Percentiles rank a stretch among this genome's conserved stretches.
These are phyloP conservation scores for Colletotrichum sublineola DNA, from an alignment of 2,329 filamentous ascomycete genomes.

Conservation along the genomic window DNA sequence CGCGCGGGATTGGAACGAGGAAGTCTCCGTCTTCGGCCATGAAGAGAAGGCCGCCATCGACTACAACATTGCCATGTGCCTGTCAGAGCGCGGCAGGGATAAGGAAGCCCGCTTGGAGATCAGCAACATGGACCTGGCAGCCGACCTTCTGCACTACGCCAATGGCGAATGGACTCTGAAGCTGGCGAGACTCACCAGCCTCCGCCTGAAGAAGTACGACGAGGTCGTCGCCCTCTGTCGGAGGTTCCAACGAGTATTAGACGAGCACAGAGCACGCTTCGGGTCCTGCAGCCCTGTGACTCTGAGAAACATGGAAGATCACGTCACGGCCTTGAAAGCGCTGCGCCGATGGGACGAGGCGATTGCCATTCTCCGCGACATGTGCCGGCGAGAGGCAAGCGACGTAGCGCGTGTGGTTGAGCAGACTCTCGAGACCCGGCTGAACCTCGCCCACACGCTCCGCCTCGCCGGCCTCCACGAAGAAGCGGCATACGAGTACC, in stretches of 20 bases:
- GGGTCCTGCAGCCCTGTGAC: conserved; percentile 36
- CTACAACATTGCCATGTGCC: conserved; percentile 44
- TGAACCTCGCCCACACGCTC: conserved; percentile 40
- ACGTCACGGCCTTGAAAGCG: conserved; percentile 36
- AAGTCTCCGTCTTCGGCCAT: conserved; percentile 40
- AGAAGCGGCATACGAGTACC: conserved; percentile 42
- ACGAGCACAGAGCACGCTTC: conserved; percentile 38
- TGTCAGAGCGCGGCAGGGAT: conserved; percentile 42
- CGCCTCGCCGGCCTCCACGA: conserved; percentile 33
- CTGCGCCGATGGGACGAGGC: conserved; percentile 40
- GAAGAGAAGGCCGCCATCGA: conserved; percentile 44
- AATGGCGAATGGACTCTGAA: conserved; percentile 44
- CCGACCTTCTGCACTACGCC: conserved; percentile 43
- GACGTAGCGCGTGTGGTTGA: conserved; percentile 34
- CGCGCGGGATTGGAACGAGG: conserved; percentile 42
- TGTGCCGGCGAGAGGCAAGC: conserved; percentile 38
- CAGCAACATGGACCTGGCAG: conserved; percentile 40
- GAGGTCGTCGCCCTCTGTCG: conserved; percentile 41
- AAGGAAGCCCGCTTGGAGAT: conserved; percentile 38
- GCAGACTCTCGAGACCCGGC: conserved; percentile 35
- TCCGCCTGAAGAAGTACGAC: conserved; percentile 36
- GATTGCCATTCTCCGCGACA: conserved; percentile 38
- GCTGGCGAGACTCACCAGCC: conserved; percentile 41
- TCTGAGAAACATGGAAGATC: conserved; percentile 41
- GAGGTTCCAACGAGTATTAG: conserved; percentile 37